These are phyloP conservation scores for Cryptosporidium bovis DNA, from an alignment of 169 alveolate genomes.

Conservation along the genomic window DNA sequence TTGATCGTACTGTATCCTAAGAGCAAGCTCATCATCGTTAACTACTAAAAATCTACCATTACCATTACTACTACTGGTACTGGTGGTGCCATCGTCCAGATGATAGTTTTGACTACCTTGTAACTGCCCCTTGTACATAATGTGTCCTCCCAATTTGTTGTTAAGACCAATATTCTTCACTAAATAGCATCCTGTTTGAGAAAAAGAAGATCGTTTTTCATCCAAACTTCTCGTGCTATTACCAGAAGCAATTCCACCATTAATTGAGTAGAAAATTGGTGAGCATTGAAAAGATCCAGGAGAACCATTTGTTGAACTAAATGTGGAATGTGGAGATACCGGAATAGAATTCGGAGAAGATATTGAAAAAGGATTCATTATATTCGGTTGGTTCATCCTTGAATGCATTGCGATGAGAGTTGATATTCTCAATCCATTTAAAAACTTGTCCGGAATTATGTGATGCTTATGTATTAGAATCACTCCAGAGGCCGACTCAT, in stretches of 20 bases:
- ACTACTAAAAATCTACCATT: neutral
- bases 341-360: conserved; percentile 50
- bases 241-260: too few relatives aligned
- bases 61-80: conserved; percentile 6
- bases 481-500: conserved; percentile 38
- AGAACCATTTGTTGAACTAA: conserved; percentile 30
- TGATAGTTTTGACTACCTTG: neutral
- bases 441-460: conserved; percentile 39
- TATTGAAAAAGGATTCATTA: conserved; percentile 34
- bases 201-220: neutral
- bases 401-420: conserved; percentile 67
- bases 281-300: conserved; percentile 55
- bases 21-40: neutral
- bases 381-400: conserved; percentile 45
- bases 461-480: conserved; percentile 55
- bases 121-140: neutral
- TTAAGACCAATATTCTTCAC: conserved; percentile 7
- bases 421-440: conserved; percentile 37
- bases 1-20: neutral
- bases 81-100: neutral
- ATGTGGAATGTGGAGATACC: conserved; percentile 50
- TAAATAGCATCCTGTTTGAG: neutral
- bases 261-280: conserved; percentile 16
- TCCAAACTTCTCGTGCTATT: conserved; percentile 28
- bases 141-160: neutral